phyloP scores from a whole-genome alignment of 768 basidiomycete species.

The Psilocybe cyanescens region DNA sequence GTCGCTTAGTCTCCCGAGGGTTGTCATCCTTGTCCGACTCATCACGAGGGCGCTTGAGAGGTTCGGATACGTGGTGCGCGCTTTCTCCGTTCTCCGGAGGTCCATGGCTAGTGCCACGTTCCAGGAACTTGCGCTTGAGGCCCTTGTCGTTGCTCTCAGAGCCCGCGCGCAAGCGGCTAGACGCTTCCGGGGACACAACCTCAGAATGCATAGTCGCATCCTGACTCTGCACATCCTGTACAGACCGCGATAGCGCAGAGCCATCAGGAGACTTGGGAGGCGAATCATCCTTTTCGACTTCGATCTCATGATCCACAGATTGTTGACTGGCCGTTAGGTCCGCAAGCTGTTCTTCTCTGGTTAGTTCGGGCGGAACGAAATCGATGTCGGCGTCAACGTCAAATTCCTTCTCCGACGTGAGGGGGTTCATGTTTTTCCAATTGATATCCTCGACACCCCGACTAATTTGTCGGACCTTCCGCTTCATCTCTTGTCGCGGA shows the following conservation, averaged over 20 bases:
- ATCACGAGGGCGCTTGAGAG: constrained; percentile 63
- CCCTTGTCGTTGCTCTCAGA: constrained; percentile 62
- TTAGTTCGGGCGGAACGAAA: neutral
- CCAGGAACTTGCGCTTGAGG: constrained; percentile 70
- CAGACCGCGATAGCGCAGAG: constrained; percentile 20
- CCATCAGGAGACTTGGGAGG: constrained; percentile 27
- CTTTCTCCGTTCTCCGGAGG: constrained; percentile 43
- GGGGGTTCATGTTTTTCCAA: constrained; percentile 58
- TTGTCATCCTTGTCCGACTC: constrained; percentile 67
- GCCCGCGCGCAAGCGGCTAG: constrained; percentile 35
- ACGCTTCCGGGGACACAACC: constrained; percentile 13
- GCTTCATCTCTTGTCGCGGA: constrained; percentile 79
- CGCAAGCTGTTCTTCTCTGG: constrained; percentile 13
- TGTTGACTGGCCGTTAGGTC: neutral
- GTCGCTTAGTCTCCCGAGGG: constrained; percentile 60
- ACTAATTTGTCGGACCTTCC: constrained; percentile 73
- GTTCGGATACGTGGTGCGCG: constrained; percentile 33
- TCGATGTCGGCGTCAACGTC: constrained; percentile 14
- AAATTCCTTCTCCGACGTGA: constrained; percentile 30
- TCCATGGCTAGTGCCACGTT: constrained; percentile 68
- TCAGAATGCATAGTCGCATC: constrained; percentile 20
- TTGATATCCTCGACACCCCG: constrained; percentile 79
- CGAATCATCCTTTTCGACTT: constrained; percentile 22
- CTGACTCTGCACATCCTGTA: constrained; percentile 20
- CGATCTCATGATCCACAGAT: constrained; percentile 3